A percentile compares a stretch with the other conserved stretches of the same genome.
phyloP scores from a whole-genome alignment of 768 basidiomycete species.

The Mycena capillaripes region DNA sequence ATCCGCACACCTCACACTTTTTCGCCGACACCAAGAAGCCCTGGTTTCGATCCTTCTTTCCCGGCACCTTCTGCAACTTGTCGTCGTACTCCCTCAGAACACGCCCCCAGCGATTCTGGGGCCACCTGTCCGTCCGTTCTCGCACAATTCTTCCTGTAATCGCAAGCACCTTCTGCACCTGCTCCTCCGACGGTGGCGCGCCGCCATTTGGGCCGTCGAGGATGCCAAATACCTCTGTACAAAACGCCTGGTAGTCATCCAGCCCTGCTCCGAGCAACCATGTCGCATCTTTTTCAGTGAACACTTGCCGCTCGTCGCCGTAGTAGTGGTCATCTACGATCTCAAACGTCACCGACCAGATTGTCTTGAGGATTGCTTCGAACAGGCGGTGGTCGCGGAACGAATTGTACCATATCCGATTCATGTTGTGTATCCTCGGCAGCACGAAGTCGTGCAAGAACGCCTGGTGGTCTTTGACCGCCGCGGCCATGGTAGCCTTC shows the following conservation, averaged over 20 bases:
- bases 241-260: slow-evolving; percentile 4
- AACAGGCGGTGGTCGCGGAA: slow-evolving; percentile 32
- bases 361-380: slow-evolving; percentile 4
- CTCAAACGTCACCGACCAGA: slow-evolving; percentile 14
- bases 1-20: slow-evolving; percentile 8
- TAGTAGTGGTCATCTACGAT: slow-evolving; percentile 25
- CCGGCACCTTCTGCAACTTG: slow-evolving; percentile 19
- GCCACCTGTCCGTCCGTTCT: slow-evolving; percentile 16
- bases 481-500: slow-evolving; percentile 2
- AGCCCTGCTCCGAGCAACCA: slow-evolving; percentile 9
- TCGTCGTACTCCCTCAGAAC: slow-evolving; percentile 22
- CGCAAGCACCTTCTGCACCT: slow-evolving; percentile 18
- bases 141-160: background rate
- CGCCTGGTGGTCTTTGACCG: slow-evolving; percentile 15
- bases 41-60: slow-evolving; percentile 9
- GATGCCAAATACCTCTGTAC: slow-evolving; percentile 7
- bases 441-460: slow-evolving; percentile 27
- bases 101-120: slow-evolving; percentile 13
- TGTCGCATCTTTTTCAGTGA: background rate
- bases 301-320: background rate
- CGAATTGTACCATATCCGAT: slow-evolving; percentile 24
- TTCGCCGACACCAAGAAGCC: slow-evolving; percentile 27
- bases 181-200: slow-evolving; percentile 23
- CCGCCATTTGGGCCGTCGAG: slow-evolving; percentile 22
- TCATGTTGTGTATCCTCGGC: slow-evolving; percentile 10